Evolutionary conservation across 305 asterid species (phyloP).

Genomic region (Fraxinus platypoda): DNA sequence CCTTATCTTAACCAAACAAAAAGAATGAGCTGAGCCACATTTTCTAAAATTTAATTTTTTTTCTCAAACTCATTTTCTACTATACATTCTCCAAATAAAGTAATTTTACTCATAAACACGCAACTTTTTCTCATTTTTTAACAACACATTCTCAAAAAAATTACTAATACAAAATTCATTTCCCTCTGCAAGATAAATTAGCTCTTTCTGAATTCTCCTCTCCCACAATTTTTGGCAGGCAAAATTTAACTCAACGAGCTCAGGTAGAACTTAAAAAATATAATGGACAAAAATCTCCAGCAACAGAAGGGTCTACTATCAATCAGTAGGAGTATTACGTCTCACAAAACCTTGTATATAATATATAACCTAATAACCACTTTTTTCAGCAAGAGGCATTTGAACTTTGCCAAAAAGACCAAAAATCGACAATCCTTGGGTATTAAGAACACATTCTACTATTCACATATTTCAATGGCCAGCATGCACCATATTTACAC

Average conservation of each 20-base stretch:
- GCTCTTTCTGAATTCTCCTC: neutral
- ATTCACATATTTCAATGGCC: slow-evolving; percentile 28
- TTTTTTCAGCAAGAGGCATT: slow-evolving; percentile 11
- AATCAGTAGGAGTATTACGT: neutral
- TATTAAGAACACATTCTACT: slow-evolving; percentile 5
- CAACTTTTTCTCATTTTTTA: no score
- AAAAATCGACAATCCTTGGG: neutral
- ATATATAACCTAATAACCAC: neutral
- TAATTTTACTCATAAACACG: no score
- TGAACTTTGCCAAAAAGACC: neutral
- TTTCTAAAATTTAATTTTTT: neutral
- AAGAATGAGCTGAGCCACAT: neutral
- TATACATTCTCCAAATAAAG: neutral
- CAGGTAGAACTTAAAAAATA: neutral
- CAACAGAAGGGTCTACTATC: neutral
- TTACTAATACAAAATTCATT: neutral
- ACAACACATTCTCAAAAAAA: neutral
- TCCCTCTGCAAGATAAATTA: neutral
- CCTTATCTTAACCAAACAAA: neutral
- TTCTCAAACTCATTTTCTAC: neutral
- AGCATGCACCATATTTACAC: slow-evolving; percentile 34
- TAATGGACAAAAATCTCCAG: slow-evolving; percentile 3
- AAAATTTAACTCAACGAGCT: neutral
- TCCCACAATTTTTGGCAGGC: neutral
- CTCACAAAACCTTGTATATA: slow-evolving; percentile 2